Evolutionary conservation across 2,329 filamentous ascomycete genomes (phyloP).

Genomic region (Aspergillus tanneri): DNA sequence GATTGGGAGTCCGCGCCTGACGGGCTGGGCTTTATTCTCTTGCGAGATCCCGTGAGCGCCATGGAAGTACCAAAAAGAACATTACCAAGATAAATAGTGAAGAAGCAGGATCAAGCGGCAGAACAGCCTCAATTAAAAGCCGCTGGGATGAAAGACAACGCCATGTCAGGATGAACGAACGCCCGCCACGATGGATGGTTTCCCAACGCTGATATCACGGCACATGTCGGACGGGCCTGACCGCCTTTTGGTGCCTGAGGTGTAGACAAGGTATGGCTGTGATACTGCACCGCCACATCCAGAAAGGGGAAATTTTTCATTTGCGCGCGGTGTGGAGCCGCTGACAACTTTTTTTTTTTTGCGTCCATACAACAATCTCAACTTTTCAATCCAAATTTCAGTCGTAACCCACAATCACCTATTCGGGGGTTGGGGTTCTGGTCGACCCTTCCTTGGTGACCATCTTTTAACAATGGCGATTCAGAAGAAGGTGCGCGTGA

Average conservation of each 20-base stretch:
- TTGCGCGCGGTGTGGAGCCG: slow-evolving; percentile 14
- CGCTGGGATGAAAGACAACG: slow-evolving; percentile 5
- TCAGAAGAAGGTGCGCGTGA: slow-evolving; percentile 78
- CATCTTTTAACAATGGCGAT: slow-evolving; percentile 69
- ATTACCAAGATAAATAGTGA: slow-evolving; percentile 32
- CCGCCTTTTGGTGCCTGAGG: slow-evolving; percentile 27
- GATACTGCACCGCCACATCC: slow-evolving; percentile 16
- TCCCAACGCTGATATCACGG: slow-evolving; percentile 32
- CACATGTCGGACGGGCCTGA: slow-evolving; percentile 29
- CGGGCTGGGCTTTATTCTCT: slow-evolving; percentile 45
- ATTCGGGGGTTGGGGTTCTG: slow-evolving; percentile 17
- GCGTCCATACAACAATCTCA: slow-evolving; percentile 15
- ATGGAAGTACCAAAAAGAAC: slow-evolving; percentile 33
- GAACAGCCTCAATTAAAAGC: slow-evolving; percentile 14
- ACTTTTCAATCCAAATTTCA: slow-evolving; percentile 21
- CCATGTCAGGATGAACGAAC: slow-evolving; percentile 1
- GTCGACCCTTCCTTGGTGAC: slow-evolving; percentile 27
- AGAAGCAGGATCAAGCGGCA: neutral
- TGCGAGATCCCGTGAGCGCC: slow-evolving; percentile 44
- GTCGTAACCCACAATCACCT: slow-evolving; percentile 3
- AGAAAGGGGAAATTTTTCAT: slow-evolving; percentile 18
- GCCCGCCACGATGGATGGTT: neutral
- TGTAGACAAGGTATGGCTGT: slow-evolving; percentile 13
- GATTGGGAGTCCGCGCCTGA: slow-evolving; percentile 32
- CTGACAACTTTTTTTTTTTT: slow-evolving; percentile 28